These are phyloP conservation scores for Candida palmyrensis DNA, from an alignment of 805 yeast genomes.

Conservation along the genomic window DNA sequence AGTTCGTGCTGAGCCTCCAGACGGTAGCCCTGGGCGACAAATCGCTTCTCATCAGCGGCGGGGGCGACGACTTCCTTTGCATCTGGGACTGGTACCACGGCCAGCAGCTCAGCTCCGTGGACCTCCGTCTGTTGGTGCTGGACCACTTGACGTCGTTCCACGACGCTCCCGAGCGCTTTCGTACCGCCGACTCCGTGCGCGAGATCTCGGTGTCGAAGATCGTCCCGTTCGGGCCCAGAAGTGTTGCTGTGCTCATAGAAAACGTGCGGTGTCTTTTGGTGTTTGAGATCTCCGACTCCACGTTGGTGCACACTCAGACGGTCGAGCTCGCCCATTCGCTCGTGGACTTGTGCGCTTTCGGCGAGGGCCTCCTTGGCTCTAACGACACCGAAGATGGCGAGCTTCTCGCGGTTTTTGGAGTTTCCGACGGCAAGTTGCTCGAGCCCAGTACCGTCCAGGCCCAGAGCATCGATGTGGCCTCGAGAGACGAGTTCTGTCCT, in stretches of 20 bases:
- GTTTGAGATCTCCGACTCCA: slow-evolving; percentile 23
- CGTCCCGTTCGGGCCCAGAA: slow-evolving; percentile 23
- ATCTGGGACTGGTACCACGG: slow-evolving; percentile 74
- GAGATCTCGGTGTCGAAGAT: slow-evolving; percentile 53
- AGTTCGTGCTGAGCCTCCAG: slow-evolving; percentile 68
- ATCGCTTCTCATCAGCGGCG: slow-evolving; percentile 67
- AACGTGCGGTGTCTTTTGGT: slow-evolving; percentile 43
- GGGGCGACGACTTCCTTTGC: slow-evolving; percentile 77
- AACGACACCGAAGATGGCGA: slow-evolving; percentile 24
- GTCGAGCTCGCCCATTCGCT: slow-evolving; percentile 19
- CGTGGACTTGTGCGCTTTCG: slow-evolving; percentile 22
- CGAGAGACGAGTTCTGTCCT: slow-evolving; percentile 39
- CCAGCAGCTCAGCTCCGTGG: slow-evolving; percentile 42
- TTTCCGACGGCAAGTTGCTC: slow-evolving; percentile 17
- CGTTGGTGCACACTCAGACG: slow-evolving; percentile 25
- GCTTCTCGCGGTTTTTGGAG: slow-evolving; percentile 5
- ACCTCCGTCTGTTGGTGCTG: slow-evolving; percentile 36
- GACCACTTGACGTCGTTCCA: slow-evolving; percentile 51
- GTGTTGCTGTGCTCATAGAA: slow-evolving; percentile 45
- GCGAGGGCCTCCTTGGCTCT: slow-evolving; percentile 21
- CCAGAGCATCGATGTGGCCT: slow-evolving; percentile 22
- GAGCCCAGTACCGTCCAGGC: slow-evolving; percentile 7
- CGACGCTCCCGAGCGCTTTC: slow-evolving; percentile 60
- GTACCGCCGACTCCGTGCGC: slow-evolving; percentile 42
- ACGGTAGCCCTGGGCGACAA: slow-evolving; percentile 39